Conservation (phyloP, 176 grass and related monocot genomes). For the Raddia guianensis region DNA sequence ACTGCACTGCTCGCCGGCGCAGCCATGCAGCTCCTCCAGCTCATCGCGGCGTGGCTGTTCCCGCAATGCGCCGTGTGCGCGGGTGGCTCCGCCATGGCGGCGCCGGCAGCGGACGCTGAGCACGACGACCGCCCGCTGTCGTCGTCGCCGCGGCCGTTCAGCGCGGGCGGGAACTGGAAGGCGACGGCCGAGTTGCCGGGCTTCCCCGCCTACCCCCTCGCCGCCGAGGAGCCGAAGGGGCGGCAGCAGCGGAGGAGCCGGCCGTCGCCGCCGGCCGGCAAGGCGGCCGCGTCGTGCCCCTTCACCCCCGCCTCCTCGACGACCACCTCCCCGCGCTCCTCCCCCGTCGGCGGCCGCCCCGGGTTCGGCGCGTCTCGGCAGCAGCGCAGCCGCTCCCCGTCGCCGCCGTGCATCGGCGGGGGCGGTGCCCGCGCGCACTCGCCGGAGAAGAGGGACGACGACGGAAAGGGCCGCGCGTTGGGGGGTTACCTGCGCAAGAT, state of each 20-base stretch:
- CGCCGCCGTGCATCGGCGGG: neutral
- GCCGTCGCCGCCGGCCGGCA: neutral
- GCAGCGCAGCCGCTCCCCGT: neutral
- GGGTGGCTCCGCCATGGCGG: neutral
- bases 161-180: neutral
- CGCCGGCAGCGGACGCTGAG: neutral
- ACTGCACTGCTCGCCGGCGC: neutral
- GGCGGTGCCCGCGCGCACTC: neutral
- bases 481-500: conserved; percentile 8
- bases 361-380: neutral
- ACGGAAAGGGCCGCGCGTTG: neutral
- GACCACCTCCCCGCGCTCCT: neutral
- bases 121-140: neutral
- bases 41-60: conserved; percentile 38
- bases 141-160: neutral
- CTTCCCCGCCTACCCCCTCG: too few species aligned
- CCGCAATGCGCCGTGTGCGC: neutral
- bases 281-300: neutral
- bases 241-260: too few species aligned
- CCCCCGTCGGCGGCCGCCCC: neutral
- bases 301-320: neutral
- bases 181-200: too few species aligned
- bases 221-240: too few species aligned
- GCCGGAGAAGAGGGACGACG: neutral
- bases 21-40: conserved; percentile 25